Evolutionary conservation across 352 stramenopile species (phyloP).

Genomic region (Phytophthora citricola): DNA sequence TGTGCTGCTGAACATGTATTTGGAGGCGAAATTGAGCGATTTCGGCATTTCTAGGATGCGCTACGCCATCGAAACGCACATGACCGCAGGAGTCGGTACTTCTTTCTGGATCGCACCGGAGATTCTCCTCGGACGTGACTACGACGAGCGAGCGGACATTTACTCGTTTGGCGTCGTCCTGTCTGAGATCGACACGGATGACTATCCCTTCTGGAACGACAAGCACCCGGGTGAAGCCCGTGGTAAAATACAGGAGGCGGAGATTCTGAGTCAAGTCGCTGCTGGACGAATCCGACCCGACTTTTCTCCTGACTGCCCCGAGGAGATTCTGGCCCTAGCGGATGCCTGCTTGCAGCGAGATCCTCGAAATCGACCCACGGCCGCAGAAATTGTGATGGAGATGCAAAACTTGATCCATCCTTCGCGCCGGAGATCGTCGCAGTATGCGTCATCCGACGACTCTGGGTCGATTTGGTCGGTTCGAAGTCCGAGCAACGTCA

Average conservation of each 20-base stretch:
- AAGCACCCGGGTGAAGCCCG: constrained; percentile 33
- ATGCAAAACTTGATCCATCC: constrained; percentile 50
- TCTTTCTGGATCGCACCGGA: constrained; percentile 76
- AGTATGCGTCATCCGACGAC: constrained; percentile 17
- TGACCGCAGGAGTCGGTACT: constrained; percentile 53
- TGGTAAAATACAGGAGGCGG: constrained; percentile 51
- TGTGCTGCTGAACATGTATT: constrained; percentile 44
- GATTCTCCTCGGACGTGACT: constrained; percentile 52
- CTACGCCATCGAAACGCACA: constrained; percentile 55
- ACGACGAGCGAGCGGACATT: constrained; percentile 59
- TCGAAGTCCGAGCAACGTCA: constrained; percentile 32
- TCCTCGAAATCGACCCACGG: constrained; percentile 52
- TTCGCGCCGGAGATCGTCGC: constrained; percentile 17
- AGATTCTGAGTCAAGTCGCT: constrained; percentile 58
- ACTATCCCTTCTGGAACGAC: constrained; percentile 64
- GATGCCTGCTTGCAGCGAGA: constrained; percentile 52
- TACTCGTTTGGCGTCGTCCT: constrained; percentile 61
- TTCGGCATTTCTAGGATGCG: constrained; percentile 66
- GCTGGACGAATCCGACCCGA: constrained; percentile 42
- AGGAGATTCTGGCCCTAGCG: constrained; percentile 49
- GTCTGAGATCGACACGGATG: constrained; percentile 57
- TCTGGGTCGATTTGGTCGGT: constrained; percentile 39
- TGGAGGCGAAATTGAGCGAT: constrained; percentile 73
- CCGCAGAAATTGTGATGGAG: constrained; percentile 48
- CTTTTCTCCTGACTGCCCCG: constrained; percentile 53